Base-by-base conservation (phyloP, 2,329 filamentous ascomycete species). In the Cytospora mali region DNA sequence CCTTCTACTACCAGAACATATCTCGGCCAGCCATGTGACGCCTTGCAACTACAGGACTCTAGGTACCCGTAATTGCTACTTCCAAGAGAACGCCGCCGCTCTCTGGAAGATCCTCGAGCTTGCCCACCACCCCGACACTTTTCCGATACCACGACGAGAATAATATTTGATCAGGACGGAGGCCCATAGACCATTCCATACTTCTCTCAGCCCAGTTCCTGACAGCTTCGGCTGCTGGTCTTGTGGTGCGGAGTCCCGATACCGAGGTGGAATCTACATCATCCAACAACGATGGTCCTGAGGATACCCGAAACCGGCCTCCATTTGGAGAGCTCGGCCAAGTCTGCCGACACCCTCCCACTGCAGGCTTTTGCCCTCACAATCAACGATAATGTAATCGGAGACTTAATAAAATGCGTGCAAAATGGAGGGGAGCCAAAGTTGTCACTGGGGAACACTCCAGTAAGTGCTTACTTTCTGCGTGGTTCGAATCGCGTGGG, bases 391-490 rank as follows among this genome's bases (percentile, higher is more conserved):
- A 77, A 77, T 71, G 77, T 86, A 57, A 82, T 89, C 69, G 83
- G 87, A 71, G 80, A 84, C 66, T 84, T 89, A 81, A 87, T 89
- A 68, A 79, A 79, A 72, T 84, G 82, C 69, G 80, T 84, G 46
- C 81, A 82, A 69, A 79, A 81, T 75, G 84, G 84, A 56, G 79
- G 84, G 61, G 76, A 80, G 52, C 79, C 88, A 58, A 78, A 84
- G 69, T 76, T 89, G 69, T 80, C 82, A 6, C 73, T 89, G 65
- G 86, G 86, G 48, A 78, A 76, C 69, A 79, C 75, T 68, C 86
- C 86, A 42, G 86, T 89, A 84, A 80, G 86, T 80, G 60, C 58
- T 55, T 23, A 23, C 23, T 18, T 7, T 23, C n/a, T 23, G 42
- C 18, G 1, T 46, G n/a, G 9, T 50, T 31, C 27, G 29, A 55